These are phyloP conservation scores for Psilocybe cyanescens DNA, from an alignment of 768 basidiomycete species.

Conservation along the genomic window DNA sequence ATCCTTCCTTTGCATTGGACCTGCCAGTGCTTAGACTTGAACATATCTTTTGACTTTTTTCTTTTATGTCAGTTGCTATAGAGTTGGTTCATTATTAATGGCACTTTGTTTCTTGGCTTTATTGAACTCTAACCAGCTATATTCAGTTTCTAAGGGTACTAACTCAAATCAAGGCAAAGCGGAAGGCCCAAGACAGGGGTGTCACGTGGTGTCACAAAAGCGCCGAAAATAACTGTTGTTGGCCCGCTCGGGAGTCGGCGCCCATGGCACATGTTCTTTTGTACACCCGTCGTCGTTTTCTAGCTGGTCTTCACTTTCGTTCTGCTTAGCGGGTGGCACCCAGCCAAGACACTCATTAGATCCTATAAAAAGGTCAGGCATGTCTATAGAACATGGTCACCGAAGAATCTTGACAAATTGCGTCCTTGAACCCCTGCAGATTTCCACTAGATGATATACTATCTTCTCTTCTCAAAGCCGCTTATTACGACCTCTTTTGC, in stretches of 20 bases:
- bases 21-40: too few relatives aligned
- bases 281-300: neutral
- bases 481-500: slow-evolving; percentile 22
- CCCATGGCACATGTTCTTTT: neutral
- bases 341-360: neutral
- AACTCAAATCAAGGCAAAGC: too few relatives aligned
- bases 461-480: slow-evolving; percentile 21
- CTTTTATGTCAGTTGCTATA: too few relatives aligned
- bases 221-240: slow-evolving; percentile 1
- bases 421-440: neutral
- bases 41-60: too few relatives aligned
- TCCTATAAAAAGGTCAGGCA: neutral
- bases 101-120: too few relatives aligned
- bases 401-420: neutral
- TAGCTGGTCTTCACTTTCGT: neutral
- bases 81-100: too few relatives aligned
- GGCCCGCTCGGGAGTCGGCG: neutral
- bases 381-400: neutral
- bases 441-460: slow-evolving; percentile 8
- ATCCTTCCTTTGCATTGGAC: too few relatives aligned
- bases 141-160: too few relatives aligned
- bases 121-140: too few relatives aligned
- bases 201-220: neutral
- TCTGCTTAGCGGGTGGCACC: neutral
- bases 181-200: too few relatives aligned